Evolutionary conservation across 2,329 filamentous ascomycete species (phyloP).

Genomic region (Metarhizium anisopliae): DNA sequence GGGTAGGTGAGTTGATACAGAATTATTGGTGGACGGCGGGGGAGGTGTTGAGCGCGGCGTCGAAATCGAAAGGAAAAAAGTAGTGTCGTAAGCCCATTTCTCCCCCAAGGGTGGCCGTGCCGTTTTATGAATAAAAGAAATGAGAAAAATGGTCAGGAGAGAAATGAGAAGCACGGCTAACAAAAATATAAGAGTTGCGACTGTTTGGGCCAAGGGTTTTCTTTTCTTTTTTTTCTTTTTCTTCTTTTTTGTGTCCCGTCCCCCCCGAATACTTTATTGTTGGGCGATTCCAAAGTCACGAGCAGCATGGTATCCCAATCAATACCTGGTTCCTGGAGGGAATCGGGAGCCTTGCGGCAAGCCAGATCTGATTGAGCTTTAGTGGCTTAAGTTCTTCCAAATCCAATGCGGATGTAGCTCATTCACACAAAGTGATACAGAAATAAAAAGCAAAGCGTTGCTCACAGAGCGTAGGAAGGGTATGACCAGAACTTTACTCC

Average conservation of each 20-base stretch:
- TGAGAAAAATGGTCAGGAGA: slow-evolving; percentile 10
- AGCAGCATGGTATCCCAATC: slow-evolving; percentile 11
- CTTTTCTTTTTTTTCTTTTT: background rate
- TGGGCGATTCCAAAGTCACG: background rate
- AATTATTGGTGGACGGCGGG: background rate
- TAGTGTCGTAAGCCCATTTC: background rate
- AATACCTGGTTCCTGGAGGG: slow-evolving; percentile 33
- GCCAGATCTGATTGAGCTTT: slow-evolving; percentile 48
- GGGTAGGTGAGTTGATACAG: slow-evolving; percentile 1
- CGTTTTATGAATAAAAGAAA: background rate
- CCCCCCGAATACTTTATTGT: background rate
- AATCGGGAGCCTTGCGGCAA: slow-evolving; percentile 51
- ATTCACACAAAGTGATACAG: slow-evolving; percentile 17
- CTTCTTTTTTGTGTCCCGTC: background rate
- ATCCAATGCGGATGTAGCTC: slow-evolving; percentile 36
- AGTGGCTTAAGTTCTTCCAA: slow-evolving; percentile 33
- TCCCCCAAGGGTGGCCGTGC: slow-evolving; percentile 5
- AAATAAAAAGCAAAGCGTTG: slow-evolving; percentile 19
- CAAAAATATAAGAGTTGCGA: slow-evolving; percentile 7
- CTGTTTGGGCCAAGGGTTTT: slow-evolving; percentile 10
- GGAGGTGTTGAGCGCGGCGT: background rate
- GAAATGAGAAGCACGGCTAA: slow-evolving; percentile 17
- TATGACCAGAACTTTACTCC: slow-evolving; percentile 32
- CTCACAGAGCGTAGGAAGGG: slow-evolving; percentile 12
- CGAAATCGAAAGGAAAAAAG: background rate